Evolutionary conservation across 352 stramenopile genomes (phyloP).

Genomic region (Plasmopara halstedii): DNA sequence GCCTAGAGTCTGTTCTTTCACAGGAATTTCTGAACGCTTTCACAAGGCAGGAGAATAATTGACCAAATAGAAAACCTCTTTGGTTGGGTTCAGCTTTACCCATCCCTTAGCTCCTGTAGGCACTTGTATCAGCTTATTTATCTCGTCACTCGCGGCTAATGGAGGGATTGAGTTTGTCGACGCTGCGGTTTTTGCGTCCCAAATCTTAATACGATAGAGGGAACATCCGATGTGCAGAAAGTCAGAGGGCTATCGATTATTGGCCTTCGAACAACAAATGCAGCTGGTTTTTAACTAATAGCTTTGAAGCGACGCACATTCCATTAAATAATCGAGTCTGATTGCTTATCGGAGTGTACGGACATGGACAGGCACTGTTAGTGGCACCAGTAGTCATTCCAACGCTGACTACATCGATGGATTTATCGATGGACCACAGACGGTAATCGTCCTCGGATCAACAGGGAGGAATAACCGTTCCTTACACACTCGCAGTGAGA

Average conservation of each 20-base stretch:
- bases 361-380: no score
- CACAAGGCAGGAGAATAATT: conserved; percentile 88
- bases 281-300: no score
- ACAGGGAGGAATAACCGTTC: no score
- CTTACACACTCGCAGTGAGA: no score
- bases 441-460: no score
- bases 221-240: conserved; percentile 42
- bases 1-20: conserved; percentile 41
- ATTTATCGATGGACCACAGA: no score
- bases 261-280: no score
- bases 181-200: conserved; percentile 40
- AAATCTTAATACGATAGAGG: conserved; percentile 60
- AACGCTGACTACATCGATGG: no score
- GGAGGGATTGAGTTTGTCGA: conserved; percentile 2
- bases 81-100: conserved; percentile 95
- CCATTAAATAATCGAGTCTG: no score
- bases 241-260: conserved; percentile 85
- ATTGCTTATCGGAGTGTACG: no score
- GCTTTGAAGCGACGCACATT: no score
- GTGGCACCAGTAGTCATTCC: no score
- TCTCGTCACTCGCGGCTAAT: conserved; percentile 66
- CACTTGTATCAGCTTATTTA: conserved; percentile 77
- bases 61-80: conserved; percentile 93
- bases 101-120: conserved; percentile 39
- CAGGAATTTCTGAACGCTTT: conserved; percentile 57